Base-by-base conservation (phyloP, 768 basidiomycete species). In the Leccinum obscurum region DNA sequence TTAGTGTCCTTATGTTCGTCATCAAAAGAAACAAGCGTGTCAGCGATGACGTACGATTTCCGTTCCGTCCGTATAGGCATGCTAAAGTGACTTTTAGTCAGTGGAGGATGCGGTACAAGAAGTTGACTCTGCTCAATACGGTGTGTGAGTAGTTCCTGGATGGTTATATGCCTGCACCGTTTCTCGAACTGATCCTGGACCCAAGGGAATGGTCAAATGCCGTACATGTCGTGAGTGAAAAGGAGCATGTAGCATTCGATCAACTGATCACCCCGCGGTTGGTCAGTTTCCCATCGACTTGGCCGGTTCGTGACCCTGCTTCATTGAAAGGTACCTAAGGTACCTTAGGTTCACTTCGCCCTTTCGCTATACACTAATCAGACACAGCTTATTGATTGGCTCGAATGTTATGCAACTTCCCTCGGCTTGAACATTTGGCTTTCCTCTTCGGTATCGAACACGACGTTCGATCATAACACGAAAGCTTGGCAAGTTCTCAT, bases 401-500 rank as follows among this genome's bases (percentile, higher is more conserved):
- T 89, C 1, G 87, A 89, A 67, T 74, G 68, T 8, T 89, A 89
- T 60, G 85, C 81, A 0, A 75, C 80, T 10, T 68, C 79, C 4
- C 75, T 87, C 58, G 87, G 89, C 60, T 66, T 90, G 8, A 82
- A 86, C 62, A 80, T 86, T 15, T 88, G 86, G 88, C 80, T 79
- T 0, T 81, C 80, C 0, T 74, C 82, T 3, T 77, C 69, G 15
- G 70, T 83, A 22, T 68, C 59, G 1, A 70, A 64, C 13, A 69
- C 79, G 7, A 62, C 46, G 0, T 79, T 78, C 66, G 69, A 77
- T 62, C 69, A 72, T 26, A 68, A 68, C 34, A 73, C 70, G 28
- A 67, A 68, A 35, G 73, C 68, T 6, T 86, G 84, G 85, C 67
- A 70, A 24, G 77, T 83, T 28, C 68, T 62, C 1, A 62, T 85